A percentile compares a stretch with the other conserved stretches of the same genome.
Evolutionary conservation across 495 filamentous ascomycete genomes (phyloP).

Genomic region (Hyaloscypha bicolor): DNA sequence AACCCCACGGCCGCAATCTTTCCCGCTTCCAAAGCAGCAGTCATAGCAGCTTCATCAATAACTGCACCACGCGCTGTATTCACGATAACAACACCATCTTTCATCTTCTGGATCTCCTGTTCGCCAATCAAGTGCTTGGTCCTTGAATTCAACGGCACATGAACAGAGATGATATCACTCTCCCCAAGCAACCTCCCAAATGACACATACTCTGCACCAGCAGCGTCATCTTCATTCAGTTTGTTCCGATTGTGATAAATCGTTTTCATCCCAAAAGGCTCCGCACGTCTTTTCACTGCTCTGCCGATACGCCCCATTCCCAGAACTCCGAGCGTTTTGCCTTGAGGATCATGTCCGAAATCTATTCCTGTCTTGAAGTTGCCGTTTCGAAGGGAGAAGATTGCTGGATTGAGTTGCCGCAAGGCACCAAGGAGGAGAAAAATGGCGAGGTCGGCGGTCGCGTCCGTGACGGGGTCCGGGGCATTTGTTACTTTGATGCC

Average conservation of each 20-base stretch:
- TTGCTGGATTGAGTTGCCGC: constrained; percentile 66
- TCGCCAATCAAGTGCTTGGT: constrained; percentile 66
- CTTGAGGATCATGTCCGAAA: constrained; percentile 67
- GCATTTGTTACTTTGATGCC: constrained; percentile 70
- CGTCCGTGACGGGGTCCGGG: constrained; percentile 72
- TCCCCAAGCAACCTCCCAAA: constrained; percentile 61
- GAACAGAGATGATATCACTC: constrained; percentile 69
- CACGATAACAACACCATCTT: constrained; percentile 65
- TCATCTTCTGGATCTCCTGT: constrained; percentile 64
- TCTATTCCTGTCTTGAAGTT: constrained; percentile 51
- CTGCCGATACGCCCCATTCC: constrained; percentile 87
- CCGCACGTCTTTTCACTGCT: constrained; percentile 48
- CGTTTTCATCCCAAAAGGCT: constrained; percentile 69
- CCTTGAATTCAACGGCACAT: constrained; percentile 66
- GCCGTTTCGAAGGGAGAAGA: constrained; percentile 61
- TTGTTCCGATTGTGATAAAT: constrained; percentile 70
- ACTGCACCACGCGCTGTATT: constrained; percentile 73
- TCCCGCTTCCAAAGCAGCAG: constrained; percentile 61
- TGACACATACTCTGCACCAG: constrained; percentile 61
- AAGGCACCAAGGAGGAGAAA: constrained; percentile 80
- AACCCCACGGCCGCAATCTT: constrained; percentile 63
- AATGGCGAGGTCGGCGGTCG: constrained; percentile 77
- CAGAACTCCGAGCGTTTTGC: constrained; percentile 74
- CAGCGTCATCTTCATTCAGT: constrained; percentile 49
- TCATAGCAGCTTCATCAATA: constrained; percentile 70